These are phyloP conservation scores for Stentor roeselii DNA, from an alignment of 73 alveolate species.

Conservation along the genomic window DNA sequence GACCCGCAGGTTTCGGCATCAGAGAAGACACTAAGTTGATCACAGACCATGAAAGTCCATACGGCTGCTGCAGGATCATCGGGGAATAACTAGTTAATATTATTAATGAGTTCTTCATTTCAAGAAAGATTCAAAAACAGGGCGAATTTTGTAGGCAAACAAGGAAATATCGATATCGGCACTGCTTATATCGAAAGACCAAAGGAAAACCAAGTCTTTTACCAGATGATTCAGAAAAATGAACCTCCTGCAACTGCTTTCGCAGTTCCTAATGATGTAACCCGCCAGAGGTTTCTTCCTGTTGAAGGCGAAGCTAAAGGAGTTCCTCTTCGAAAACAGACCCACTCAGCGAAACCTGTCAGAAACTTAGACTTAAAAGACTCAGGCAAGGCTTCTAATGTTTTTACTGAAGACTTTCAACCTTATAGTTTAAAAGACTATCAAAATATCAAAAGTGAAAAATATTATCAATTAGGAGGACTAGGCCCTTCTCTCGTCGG, in stretches of 20 bases:
- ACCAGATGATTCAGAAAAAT: neutral
- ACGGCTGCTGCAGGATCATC: neutral
- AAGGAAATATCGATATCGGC: neutral
- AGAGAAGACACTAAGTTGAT: neutral
- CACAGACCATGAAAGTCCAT: neutral
- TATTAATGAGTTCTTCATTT: neutral
- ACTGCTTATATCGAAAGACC: neutral
- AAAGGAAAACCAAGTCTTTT: neutral
- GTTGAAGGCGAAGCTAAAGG: neutral
- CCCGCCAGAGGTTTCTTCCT: too few species aligned
- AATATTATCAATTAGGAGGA: conserved; percentile 48
- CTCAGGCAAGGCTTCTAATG: neutral
- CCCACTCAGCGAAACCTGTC: conserved; percentile 1
- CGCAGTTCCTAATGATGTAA: neutral
- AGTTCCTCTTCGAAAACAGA: neutral
- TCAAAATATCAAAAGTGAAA: conserved; percentile 8
- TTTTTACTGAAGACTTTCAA: neutral
- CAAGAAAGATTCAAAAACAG: conserved; percentile 19
- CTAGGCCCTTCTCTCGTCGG: conserved; percentile 46
- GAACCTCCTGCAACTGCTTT: neutral
- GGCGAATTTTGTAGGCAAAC: neutral
- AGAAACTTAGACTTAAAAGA: neutral
- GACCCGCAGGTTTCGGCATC: neutral
- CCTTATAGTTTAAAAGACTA: conserved; percentile 19
- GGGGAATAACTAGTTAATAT: too few species aligned